Base-by-base conservation (phyloP, 1,139 yeast genomes). In the Starmera stellimalicola region DNA sequence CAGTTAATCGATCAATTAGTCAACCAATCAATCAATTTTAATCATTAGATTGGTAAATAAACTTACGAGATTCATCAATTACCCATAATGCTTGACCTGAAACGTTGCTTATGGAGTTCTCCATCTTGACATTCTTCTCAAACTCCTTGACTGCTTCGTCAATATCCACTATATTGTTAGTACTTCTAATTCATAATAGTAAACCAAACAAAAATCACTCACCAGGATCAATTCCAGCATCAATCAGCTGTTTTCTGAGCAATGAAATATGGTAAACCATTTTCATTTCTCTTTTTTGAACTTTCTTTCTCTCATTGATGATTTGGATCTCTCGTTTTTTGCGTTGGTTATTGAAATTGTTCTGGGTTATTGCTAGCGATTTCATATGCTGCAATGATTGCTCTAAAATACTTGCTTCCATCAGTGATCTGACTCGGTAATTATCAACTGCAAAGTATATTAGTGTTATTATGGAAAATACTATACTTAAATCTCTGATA, bases 191-290 rank as follows among this genome's bases (percentile, higher is more conserved):
- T 22, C 6, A 3, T 3, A 15, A 26, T 34, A 2, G 16, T 9
- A 15, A 8, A 16, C 7, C n/a, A 9, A 11, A 19, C 10, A 18
- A 11, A 20, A 25, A 17, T n/a, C 11, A 59, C 51, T 12, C 32
- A 47, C 52, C 55, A 2, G 85, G 83, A n/a, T 63, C 65, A 8
- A 65, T 41, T 0, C 78, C 79, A 5, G 54, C 46, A 8, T 75
- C 78, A 6, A 53, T 40, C 36, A 78, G 57, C 50, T 77, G 84
- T 44, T 73, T 64, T 34, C 81, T 59, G 27, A 78, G 57, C 48
- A 77, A 54, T 1, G 82, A 83, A 28, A 78, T 63, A 48, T 78
- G 85, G 47, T 77, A 56, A 7, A 72, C 65, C 78, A 77, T 70
- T 50, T 70, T 73, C 62, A 68, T 69, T 45, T 65, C 65, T 36